Conservation (phyloP, 129 eudicot species). For the Lonicera japonica region DNA sequence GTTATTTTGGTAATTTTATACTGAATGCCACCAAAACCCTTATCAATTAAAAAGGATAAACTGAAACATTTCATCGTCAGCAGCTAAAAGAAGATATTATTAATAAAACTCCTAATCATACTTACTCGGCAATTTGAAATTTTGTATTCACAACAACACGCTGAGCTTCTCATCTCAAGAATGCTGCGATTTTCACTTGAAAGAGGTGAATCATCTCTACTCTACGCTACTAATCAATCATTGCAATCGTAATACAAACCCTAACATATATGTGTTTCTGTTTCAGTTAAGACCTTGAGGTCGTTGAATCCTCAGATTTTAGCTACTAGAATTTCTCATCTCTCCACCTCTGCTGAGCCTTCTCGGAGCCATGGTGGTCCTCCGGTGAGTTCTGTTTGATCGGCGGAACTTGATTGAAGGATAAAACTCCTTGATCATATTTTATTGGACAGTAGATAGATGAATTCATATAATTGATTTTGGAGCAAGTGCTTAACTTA, state of each 20-base stretch:
- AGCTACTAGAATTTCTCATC: constrained; percentile 20
- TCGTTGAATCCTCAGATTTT: constrained; percentile 30
- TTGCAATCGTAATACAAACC: not conserved
- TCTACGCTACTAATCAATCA: not conserved
- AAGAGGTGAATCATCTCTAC: constrained; percentile 29
- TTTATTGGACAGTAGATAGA: not conserved
- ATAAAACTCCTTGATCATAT: not conserved
- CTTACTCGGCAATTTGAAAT: too few relatives aligned
- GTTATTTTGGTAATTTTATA: too few relatives aligned
- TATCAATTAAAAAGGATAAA: too few relatives aligned
- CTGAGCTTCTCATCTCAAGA: not conserved
- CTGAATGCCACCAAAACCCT: too few relatives aligned
- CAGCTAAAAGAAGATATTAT: too few relatives aligned
- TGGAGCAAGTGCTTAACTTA: too few relatives aligned
- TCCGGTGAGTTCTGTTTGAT: constrained; percentile 35
- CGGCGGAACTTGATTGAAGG: not conserved
- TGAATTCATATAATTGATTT: constrained; percentile 2
- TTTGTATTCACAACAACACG: too few relatives aligned
- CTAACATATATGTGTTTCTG: not conserved
- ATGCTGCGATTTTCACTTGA: constrained; percentile 46
- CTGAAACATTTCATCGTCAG: too few relatives aligned
- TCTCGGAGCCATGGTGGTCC: constrained; percentile 39
- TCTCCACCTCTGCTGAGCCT: constrained; percentile 41
- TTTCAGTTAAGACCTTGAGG: constrained; percentile 36
- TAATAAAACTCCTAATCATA: too few relatives aligned